A percentile compares a stretch with the other conserved stretches of the same genome.
Conservation (phyloP, 768 basidiomycete genomes). For the Leccinum longicurvipes region DNA sequence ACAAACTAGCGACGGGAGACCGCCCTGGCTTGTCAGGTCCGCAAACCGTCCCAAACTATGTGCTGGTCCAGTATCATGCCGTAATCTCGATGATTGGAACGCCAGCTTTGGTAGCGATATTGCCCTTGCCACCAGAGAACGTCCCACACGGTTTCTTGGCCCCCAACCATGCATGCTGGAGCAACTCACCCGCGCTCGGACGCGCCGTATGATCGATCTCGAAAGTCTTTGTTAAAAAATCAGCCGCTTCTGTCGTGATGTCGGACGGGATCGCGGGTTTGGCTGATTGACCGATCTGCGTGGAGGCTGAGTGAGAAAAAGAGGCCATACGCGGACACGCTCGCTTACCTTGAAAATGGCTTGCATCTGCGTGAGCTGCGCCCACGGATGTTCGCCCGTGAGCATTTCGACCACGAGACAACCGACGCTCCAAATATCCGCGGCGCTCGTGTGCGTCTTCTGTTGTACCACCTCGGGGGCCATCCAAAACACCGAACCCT, state of each 20-base stretch:
- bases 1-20: not conserved
- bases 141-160: slow-evolving; percentile 31
- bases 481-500: slow-evolving; percentile 99
- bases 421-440: slow-evolving; percentile 96
- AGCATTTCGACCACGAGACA: slow-evolving; percentile 96
- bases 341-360: slow-evolving; percentile 87
- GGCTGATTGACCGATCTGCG: slow-evolving; percentile 86
- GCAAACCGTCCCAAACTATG: not conserved
- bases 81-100: slow-evolving; percentile 32
- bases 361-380: slow-evolving; percentile 97
- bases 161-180: slow-evolving; percentile 71
- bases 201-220: slow-evolving; percentile 78
- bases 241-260: slow-evolving; percentile 83
- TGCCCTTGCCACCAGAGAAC: slow-evolving; percentile 22
- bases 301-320: not conserved
- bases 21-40: not conserved
- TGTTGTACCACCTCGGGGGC: slow-evolving; percentile 98
- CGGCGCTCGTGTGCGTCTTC: slow-evolving; percentile 84
- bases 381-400: slow-evolving; percentile 94
- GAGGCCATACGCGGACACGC: not conserved
- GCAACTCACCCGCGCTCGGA: slow-evolving; percentile 73
- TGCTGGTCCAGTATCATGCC: slow-evolving; percentile 7
- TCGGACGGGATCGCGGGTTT: slow-evolving; percentile 88
- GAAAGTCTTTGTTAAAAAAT: slow-evolving; percentile 84
- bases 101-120: slow-evolving; percentile 2